Conservation (phyloP, 2,329 filamentous ascomycete genomes). For the Grosmannia clavigera region DNA sequence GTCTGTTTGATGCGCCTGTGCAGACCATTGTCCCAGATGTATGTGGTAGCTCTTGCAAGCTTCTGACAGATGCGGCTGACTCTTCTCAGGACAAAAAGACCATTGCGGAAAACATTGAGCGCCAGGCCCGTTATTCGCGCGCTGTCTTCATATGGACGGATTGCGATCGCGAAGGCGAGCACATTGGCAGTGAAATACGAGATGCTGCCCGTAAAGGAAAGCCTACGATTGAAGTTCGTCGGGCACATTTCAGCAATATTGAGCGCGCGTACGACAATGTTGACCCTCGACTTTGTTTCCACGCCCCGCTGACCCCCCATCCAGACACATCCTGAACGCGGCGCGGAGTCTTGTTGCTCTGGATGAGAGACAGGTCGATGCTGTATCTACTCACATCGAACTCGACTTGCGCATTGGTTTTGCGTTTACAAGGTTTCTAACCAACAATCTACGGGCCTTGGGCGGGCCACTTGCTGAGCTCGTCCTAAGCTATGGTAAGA, state of each 20-base stretch:
- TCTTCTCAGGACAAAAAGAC: slow-evolving; percentile 54
- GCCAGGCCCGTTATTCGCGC: slow-evolving; percentile 59
- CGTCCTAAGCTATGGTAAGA: slow-evolving; percentile 68
- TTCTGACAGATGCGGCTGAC: background rate
- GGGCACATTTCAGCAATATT: slow-evolving; percentile 91
- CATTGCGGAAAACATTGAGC: slow-evolving; percentile 75
- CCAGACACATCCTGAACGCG: slow-evolving; percentile 73
- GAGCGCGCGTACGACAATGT: slow-evolving; percentile 54
- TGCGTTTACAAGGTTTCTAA: slow-evolving; percentile 83
- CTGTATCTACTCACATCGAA: slow-evolving; percentile 80
- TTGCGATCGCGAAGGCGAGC: slow-evolving; percentile 93
- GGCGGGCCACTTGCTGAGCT: slow-evolving; percentile 53
- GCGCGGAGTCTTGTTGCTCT: slow-evolving; percentile 65
- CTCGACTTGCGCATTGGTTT: slow-evolving; percentile 86
- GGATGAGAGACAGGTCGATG: slow-evolving; percentile 76
- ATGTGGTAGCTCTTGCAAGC: background rate
- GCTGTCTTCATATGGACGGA: slow-evolving; percentile 96
- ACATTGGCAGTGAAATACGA: slow-evolving; percentile 87
- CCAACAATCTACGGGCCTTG: slow-evolving; percentile 60
- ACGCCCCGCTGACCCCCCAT: background rate
- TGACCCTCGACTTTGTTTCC: background rate
- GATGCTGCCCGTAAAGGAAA: slow-evolving; percentile 69
- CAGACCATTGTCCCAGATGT: slow-evolving; percentile 55
- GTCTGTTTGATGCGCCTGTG: slow-evolving; percentile 73
- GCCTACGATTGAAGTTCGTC: slow-evolving; percentile 59